phyloP scores from a whole-genome alignment of 768 basidiomycete species.

The Tylopilus vinaceipallidus region DNA sequence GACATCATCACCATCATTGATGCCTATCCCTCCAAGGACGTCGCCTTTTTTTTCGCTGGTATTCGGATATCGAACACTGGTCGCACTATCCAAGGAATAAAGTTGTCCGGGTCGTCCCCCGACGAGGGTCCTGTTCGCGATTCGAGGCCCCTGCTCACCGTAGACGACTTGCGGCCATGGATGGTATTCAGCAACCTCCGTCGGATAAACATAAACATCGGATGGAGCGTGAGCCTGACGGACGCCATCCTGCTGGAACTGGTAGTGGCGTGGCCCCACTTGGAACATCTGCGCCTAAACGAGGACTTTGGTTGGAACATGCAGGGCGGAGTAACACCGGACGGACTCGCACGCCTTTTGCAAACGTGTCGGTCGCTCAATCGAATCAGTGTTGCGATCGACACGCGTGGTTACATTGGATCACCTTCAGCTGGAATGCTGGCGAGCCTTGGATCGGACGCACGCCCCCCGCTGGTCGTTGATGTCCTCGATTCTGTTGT shows the following conservation, averaged over 20 bases:
- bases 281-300: conserved; percentile 10
- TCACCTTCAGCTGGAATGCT: not conserved
- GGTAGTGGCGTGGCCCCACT: conserved; percentile 5
- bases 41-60: no score
- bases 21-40: no score
- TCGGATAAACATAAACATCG: conserved; percentile 1
- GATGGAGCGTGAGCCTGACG: conserved; percentile 2
- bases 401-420: conserved; percentile 4
- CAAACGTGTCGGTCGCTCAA: not conserved
- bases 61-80: no score
- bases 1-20: no score
- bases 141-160: not conserved
- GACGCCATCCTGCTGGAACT: conserved; percentile 1
- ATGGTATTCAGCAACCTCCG: conserved; percentile 5
- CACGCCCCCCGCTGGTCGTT: not conserved
- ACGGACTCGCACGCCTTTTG: conserved; percentile 4
- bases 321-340: conserved; percentile 3
- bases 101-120: not conserved
- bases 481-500: conserved; percentile 6
- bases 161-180: conserved; percentile 1
- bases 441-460: not conserved
- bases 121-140: not conserved
- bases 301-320: conserved; percentile 5
- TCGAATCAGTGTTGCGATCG: conserved; percentile 6
- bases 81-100: not conserved